Base-by-base conservation (phyloP, 2,329 filamentous ascomycete genomes). In the Xylaria multiplex region DNA sequence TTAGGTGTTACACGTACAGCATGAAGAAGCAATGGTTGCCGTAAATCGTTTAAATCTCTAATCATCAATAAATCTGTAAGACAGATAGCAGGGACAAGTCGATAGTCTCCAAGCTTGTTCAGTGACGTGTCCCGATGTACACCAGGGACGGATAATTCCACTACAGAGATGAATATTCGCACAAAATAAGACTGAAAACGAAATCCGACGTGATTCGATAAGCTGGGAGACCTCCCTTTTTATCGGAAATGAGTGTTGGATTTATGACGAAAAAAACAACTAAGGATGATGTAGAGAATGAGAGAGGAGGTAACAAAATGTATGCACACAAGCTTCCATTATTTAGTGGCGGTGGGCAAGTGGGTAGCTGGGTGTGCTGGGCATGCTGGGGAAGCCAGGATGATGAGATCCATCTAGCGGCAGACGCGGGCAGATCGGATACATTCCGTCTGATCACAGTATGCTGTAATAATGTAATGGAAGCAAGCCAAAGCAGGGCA, bases 371-470 rank as follows among this genome's bases (percentile, higher is more conserved):
- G 42, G 24, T 9, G 37, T 37, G 37, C 22, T 30, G 24, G 52
- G 13, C 37, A 40, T 40, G 37, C 48, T 32, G 32, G 52, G 40
- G 35, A 45, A n/a, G 35, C 46, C 22, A 50, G 32, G 19, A 55
- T 53, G 40, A 42, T 58, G 59, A 55, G 61, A 62, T 49, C 32
- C 43, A 24, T 46, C 57, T 52, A 49, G 61, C 64, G 58, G 64
- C 66, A 65, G 66, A 62, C 59, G 66, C 64, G 64, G 66, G 64
- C 62, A 37, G 61, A 58, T 69, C 63, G 61, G 65, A 67, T 61
- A 62, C 61, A 66, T 58, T 43, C 14, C n/a, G 53, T 62, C 53
- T 35, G 46, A 52, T 24, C 5, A 27, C 19, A 54, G 40, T 57
- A 62, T 40, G 54, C 37, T 54, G 52, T n/a, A 14, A 35, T 35